phyloP scores from a whole-genome alignment of 768 basidiomycete genomes.

The Kwoniella mangroviensis region DNA sequence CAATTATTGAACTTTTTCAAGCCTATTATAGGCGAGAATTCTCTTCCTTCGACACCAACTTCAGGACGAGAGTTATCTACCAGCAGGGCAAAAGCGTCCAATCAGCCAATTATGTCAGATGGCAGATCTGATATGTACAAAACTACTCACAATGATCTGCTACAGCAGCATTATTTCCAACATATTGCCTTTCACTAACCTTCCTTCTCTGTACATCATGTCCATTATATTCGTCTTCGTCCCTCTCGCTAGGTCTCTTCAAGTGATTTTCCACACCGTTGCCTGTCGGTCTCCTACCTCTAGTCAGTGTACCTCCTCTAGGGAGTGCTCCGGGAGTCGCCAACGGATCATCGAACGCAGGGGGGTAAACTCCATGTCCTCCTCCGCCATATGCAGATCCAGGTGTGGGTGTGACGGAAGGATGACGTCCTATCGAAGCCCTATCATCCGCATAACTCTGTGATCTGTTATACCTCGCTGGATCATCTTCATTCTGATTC shows the following conservation, averaged over 20 bases:
- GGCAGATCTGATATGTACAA: neutral
- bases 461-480: conserved; percentile 11
- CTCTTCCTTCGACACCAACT: conserved; percentile 80
- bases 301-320: neutral
- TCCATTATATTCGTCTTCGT: conserved; percentile 28
- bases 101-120: no score
- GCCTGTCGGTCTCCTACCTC: conserved; percentile 11
- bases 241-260: conserved; percentile 26
- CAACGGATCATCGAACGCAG: conserved; percentile 20
- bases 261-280: conserved; percentile 17
- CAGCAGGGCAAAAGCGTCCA: no score
- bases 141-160: conserved; percentile 50
- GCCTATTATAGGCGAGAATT: conserved; percentile 91
- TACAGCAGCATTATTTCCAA: conserved; percentile 44
- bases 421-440: conserved; percentile 23
- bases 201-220: conserved; percentile 36
- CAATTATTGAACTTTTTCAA: conserved; percentile 99
- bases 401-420: conserved; percentile 29
- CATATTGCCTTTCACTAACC: conserved; percentile 41
- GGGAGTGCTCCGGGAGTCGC: conserved; percentile 6
- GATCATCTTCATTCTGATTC: conserved; percentile 9
- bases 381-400: conserved; percentile 12
- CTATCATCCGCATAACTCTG: conserved; percentile 23
- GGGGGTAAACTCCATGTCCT: conserved; percentile 12
- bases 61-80: conserved; percentile 92